A percentile compares a stretch with the other conserved stretches of the same genome.
Conservation (phyloP, 495 filamentous ascomycete species). For the Geopyxis carbonaria region DNA sequence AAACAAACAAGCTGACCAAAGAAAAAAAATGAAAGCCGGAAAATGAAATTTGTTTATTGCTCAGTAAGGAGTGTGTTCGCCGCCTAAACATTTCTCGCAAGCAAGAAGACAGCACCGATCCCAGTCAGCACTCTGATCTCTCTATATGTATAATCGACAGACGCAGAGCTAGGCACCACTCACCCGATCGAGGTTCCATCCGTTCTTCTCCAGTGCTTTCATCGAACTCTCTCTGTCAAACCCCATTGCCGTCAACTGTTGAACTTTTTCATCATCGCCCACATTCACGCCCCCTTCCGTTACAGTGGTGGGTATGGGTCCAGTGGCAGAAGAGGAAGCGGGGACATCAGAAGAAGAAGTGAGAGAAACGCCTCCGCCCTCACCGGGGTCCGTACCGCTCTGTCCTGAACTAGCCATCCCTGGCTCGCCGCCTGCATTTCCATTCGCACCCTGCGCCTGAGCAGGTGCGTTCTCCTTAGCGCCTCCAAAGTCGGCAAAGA, state of each 20-base stretch:
- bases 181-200: conserved; percentile 92
- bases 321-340: not conserved
- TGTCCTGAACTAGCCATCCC: conserved; percentile 6
- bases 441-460: conserved; percentile 9
- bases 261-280: conserved; percentile 76
- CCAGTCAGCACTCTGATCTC: too few species aligned
- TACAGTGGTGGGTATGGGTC: conserved; percentile 1
- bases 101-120: too few species aligned
- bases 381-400: conserved; percentile 10
- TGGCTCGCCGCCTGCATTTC: too few species aligned
- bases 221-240: conserved; percentile 67
- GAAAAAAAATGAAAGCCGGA: too few species aligned
- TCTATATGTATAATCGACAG: too few species aligned
- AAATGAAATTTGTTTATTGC: too few species aligned
- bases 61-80: too few species aligned
- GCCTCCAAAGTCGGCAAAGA: conserved; percentile 64
- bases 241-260: conserved; percentile 81
- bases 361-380: conserved; percentile 7
- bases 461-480: conserved; percentile 7
- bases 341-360: conserved; percentile 4
- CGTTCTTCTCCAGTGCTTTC: conserved; percentile 74
- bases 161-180: conserved; percentile 24
- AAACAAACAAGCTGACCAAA: too few species aligned
- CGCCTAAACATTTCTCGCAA: too few species aligned
- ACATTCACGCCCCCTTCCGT: conserved; percentile 48